These are phyloP conservation scores for Alternaria sp. DNA, from an alignment of 2,329 filamentous ascomycete species.

Conservation along the genomic window DNA sequence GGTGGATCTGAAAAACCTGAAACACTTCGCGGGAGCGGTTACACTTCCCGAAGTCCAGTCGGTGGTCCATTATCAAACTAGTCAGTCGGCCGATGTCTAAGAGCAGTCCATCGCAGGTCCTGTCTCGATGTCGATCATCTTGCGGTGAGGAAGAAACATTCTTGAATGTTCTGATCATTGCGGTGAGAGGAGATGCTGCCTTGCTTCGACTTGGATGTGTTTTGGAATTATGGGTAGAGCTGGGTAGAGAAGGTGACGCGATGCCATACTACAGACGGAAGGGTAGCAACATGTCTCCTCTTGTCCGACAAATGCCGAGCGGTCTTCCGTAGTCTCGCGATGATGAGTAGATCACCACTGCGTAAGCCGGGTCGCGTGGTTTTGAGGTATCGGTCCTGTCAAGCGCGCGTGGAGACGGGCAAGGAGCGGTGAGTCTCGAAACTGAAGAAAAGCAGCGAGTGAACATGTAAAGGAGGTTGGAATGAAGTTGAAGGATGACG, in stretches of 20 bases:
- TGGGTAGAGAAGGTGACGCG: slow-evolving; percentile 14
- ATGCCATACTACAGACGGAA: slow-evolving; percentile 23
- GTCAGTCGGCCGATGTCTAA: slow-evolving; percentile 22
- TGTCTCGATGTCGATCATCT: slow-evolving; percentile 27
- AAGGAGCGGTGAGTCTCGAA: slow-evolving; percentile 7
- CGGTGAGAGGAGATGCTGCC: slow-evolving; percentile 17
- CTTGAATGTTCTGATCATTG: slow-evolving; percentile 23
- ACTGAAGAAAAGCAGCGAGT: slow-evolving; percentile 6
- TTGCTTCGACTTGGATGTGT: slow-evolving; percentile 29
- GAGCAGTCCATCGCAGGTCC: slow-evolving; percentile 26
- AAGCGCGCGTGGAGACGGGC: slow-evolving; percentile 1
- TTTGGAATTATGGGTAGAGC: slow-evolving; percentile 22
- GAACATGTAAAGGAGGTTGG: not conserved
- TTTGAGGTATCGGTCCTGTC: slow-evolving; percentile 5
- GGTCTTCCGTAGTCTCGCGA: slow-evolving; percentile 7
- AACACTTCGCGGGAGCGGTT: slow-evolving; percentile 36
- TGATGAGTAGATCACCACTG: slow-evolving; percentile 9
- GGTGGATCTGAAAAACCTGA: slow-evolving; percentile 23
- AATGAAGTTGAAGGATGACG: slow-evolving; percentile 1
- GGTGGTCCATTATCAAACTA: slow-evolving; percentile 26
- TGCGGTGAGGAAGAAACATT: slow-evolving; percentile 30
- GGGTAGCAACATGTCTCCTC: slow-evolving; percentile 28
- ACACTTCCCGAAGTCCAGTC: slow-evolving; percentile 25
- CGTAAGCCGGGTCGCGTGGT: slow-evolving; percentile 2
- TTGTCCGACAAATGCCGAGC: slow-evolving; percentile 23